Evolutionary conservation across 176 grass and related monocot species (phyloP).

Genomic region (Calamus simplicifolius): DNA sequence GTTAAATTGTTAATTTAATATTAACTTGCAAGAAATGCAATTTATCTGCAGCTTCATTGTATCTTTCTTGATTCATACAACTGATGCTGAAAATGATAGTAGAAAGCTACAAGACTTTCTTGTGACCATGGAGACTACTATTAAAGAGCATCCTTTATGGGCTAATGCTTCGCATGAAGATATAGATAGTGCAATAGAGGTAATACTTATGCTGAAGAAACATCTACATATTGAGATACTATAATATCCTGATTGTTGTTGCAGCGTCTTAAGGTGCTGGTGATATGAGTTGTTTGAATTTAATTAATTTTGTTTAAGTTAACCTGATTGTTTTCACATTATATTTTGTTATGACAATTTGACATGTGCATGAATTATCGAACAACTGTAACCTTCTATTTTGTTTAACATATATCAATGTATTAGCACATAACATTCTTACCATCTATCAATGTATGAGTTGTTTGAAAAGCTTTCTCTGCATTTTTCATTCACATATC

Average conservation of each 20-base stretch:
- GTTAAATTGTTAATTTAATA: background rate
- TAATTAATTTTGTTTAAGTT: background rate
- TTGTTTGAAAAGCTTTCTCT: too few species aligned
- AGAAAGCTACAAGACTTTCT: conserved; percentile 65
- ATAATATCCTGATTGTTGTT: background rate
- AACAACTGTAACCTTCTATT: too few species aligned
- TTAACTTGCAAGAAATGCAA: conserved; percentile 1
- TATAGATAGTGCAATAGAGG: conserved; percentile 83
- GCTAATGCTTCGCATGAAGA: conserved; percentile 54
- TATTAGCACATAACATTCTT: too few species aligned
- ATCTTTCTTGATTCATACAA: conserved; percentile 45
- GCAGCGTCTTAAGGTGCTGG: background rate
- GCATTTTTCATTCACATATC: too few species aligned
- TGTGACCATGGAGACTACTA: conserved; percentile 45
- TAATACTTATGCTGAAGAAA: conserved; percentile 4
- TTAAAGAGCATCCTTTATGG: conserved; percentile 74
- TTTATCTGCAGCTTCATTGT: conserved; percentile 57
- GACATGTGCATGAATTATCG: too few species aligned
- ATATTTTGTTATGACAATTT: too few species aligned
- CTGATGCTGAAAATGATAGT: conserved; percentile 46
- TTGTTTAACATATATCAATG: too few species aligned
- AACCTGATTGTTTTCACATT: too few species aligned
- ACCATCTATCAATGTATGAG: too few species aligned
- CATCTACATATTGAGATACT: background rate
- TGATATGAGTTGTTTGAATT: conserved; percentile 1